These are phyloP conservation scores for Aspergillus tanneri DNA, from an alignment of 2,329 filamentous ascomycete species.

Conservation along the genomic window DNA sequence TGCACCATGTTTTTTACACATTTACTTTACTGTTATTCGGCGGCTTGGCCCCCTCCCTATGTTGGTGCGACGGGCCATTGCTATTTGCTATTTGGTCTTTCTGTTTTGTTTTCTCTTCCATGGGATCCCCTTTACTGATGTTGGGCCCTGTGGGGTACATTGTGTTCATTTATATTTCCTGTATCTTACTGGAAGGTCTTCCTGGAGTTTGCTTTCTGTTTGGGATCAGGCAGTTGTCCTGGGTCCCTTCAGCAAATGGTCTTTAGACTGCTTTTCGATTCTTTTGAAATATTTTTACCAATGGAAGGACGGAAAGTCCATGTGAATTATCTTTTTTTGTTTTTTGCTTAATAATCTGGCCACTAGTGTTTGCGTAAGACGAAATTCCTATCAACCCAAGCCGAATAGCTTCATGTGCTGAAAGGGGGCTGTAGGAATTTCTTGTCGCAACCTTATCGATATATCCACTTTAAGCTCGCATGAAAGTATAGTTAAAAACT, in stretches of 20 bases:
- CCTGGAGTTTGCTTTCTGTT: constrained; percentile 18
- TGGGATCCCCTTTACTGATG: constrained; percentile 1
- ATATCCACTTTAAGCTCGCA: too few species aligned
- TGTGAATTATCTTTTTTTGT: neutral
- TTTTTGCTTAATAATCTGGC: neutral
- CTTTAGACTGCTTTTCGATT: constrained; percentile 5
- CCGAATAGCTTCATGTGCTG: too few species aligned
- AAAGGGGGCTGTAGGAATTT: too few species aligned
- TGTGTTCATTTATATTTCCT: constrained; percentile 21
- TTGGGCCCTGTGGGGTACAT: constrained; percentile 1
- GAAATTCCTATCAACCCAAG: too few species aligned
- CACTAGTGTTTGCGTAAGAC: too few species aligned
- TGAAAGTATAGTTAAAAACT: too few species aligned
- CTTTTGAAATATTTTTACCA: constrained; percentile 1
- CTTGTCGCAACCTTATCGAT: too few species aligned
- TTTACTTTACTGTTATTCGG: neutral
- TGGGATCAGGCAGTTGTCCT: constrained; percentile 21
- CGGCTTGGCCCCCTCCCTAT: constrained; percentile 1
- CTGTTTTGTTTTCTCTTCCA: constrained; percentile 1
- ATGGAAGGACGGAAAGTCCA: neutral
- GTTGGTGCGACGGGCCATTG: neutral
- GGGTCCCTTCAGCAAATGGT: constrained; percentile 5
- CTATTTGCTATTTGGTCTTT: constrained; percentile 11
- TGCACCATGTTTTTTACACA: constrained; percentile 1
- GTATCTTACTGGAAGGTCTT: constrained; percentile 29